Evolutionary conservation across 2,329 filamentous ascomycete genomes (phyloP).

Genomic region (Sporothrix globosa): DNA sequence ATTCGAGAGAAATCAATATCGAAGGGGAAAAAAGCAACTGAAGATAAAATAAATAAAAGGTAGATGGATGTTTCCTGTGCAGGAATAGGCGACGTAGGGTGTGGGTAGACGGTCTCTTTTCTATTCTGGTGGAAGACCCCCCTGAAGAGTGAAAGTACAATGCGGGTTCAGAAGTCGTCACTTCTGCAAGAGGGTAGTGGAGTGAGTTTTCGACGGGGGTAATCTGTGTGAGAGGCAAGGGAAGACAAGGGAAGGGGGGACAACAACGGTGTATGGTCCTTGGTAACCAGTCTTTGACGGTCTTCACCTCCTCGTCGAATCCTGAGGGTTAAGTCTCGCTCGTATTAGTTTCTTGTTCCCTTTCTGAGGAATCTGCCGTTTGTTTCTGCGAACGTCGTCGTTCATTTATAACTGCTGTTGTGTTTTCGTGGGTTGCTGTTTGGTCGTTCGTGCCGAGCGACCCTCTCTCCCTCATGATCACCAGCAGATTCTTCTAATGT

Average conservation of each 20-base stretch:
- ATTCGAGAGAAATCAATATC: neutral
- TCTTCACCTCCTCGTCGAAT: conserved; percentile 12
- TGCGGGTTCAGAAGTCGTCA: conserved; percentile 20
- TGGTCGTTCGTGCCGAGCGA: neutral
- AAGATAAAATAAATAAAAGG: neutral
- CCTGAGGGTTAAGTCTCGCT: neutral
- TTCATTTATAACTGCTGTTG: neutral
- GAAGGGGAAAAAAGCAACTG: conserved; percentile 3
- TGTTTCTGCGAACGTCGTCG: neutral
- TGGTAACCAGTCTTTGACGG: conserved; percentile 1
- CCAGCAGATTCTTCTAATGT: neutral
- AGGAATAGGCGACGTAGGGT: neutral
- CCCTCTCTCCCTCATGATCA: conserved; percentile 5
- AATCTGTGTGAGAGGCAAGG: conserved; percentile 20
- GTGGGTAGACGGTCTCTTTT: conserved; percentile 27
- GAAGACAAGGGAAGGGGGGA: conserved; percentile 8
- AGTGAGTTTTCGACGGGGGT: conserved; percentile 22
- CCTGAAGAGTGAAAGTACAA: conserved; percentile 23
- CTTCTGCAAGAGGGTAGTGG: conserved; percentile 25
- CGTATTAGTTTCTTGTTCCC: neutral
- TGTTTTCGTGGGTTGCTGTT: neutral
- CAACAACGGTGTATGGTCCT: conserved; percentile 18
- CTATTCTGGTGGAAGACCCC: conserved; percentile 13
- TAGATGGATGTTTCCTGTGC: conserved; percentile 11
- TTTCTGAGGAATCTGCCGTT: neutral